Percentiles rank a stretch among this genome's conserved stretches.
These are phyloP conservation scores for Beauveria sp. DNA, from an alignment of 2,329 filamentous ascomycete genomes.

Conservation along the genomic window DNA sequence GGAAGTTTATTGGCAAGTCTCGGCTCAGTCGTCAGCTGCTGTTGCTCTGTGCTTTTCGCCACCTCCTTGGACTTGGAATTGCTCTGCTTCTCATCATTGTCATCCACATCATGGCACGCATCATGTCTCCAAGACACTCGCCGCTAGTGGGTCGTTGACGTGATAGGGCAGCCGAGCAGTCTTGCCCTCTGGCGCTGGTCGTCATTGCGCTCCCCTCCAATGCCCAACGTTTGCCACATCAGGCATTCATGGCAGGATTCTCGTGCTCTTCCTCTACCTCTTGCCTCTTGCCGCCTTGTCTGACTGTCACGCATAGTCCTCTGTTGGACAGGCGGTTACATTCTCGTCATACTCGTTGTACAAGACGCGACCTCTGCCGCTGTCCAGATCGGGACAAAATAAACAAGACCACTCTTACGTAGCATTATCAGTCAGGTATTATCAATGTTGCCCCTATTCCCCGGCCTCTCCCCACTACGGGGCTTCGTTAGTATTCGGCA, in stretches of 20 bases:
- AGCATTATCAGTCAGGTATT: background rate
- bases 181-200: background rate
- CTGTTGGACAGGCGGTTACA: background rate
- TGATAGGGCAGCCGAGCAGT: background rate
- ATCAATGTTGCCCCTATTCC: slow-evolving; percentile 7
- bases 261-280: background rate
- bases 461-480: slow-evolving; percentile 4
- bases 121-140: background rate
- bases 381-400: slow-evolving; percentile 10
- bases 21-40: background rate
- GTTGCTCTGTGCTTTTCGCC: background rate
- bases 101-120: background rate
- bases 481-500: slow-evolving; percentile 1
- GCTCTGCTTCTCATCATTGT: background rate
- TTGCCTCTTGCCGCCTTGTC: background rate
- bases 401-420: slow-evolving; percentile 7
- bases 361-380: background rate
- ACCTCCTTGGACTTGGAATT: background rate
- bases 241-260: background rate
- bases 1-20: background rate
- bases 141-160: slow-evolving; percentile 7
- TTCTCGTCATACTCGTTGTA: background rate
- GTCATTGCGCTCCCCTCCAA: background rate
- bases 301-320: background rate
- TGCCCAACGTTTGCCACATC: slow-evolving; percentile 5